A percentile compares a stretch with the other conserved stretches of the same genome.
These are phyloP conservation scores for Barnettozyma wickerhamii DNA, from an alignment of 805 yeast genomes.

Conservation along the genomic window DNA sequence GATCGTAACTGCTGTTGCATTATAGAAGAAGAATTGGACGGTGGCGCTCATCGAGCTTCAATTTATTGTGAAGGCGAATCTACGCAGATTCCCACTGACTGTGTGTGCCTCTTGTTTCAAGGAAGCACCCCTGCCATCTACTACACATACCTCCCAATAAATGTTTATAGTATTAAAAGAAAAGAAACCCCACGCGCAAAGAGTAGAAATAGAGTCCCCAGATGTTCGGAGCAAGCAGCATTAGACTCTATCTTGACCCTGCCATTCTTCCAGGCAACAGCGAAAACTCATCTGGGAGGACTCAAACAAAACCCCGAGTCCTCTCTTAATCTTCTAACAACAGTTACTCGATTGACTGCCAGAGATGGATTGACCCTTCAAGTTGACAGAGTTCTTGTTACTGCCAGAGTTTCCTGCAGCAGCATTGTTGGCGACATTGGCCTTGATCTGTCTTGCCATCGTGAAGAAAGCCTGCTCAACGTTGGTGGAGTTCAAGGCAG, in stretches of 20 bases:
- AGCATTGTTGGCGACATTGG: slow-evolving; percentile 73
- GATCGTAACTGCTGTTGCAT: no score
- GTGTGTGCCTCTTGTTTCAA: no score
- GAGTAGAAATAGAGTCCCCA: not conserved
- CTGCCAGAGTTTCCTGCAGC: slow-evolving; percentile 29
- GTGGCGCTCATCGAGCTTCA: no score
- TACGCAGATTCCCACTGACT: not conserved
- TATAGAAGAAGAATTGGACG: no score
- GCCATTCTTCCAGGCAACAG: not conserved
- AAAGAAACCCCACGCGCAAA: not conserved
- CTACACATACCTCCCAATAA: not conserved
- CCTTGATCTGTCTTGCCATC: slow-evolving; percentile 98
- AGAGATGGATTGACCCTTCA: slow-evolving; percentile 62
- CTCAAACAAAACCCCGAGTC: not conserved
- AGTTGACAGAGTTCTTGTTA: slow-evolving; percentile 63
- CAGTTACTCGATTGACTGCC: slow-evolving; percentile 41
- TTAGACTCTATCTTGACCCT: not conserved
- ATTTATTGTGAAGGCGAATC: no score
- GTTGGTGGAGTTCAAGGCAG: slow-evolving; percentile 91
- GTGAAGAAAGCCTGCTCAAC: slow-evolving; percentile 98
- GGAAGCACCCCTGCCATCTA: no score
- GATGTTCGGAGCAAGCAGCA: not conserved
- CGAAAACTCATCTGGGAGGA: no score
- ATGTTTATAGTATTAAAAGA: not conserved
- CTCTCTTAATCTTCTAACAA: slow-evolving; percentile 28